These are phyloP conservation scores for Panus rudis DNA, from an alignment of 768 basidiomycete species.

Conservation along the genomic window DNA sequence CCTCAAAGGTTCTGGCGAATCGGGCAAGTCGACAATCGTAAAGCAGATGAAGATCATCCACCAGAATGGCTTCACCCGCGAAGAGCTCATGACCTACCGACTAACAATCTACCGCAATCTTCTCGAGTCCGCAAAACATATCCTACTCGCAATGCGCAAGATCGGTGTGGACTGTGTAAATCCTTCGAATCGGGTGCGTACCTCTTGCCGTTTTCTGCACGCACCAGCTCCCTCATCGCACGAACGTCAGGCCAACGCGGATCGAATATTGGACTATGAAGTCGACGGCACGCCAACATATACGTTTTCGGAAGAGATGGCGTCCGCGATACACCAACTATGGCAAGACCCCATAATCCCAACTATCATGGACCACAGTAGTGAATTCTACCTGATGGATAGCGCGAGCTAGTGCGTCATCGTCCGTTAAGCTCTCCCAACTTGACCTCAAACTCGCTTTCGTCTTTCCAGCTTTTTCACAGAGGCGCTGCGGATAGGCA, in stretches of 20 bases:
- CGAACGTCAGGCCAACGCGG: constrained; percentile 44
- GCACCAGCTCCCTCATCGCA: constrained; percentile 11
- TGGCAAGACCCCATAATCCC: constrained; percentile 61
- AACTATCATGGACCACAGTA: constrained; percentile 47
- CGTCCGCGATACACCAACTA: constrained; percentile 58
- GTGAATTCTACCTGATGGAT: constrained; percentile 92
- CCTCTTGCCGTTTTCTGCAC: background rate
- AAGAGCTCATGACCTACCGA: constrained; percentile 72
- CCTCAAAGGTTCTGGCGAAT: constrained; percentile 80
- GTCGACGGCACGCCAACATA: constrained; percentile 37
- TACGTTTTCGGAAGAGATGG: constrained; percentile 55
- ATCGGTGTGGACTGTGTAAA: constrained; percentile 72
- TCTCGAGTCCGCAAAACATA: constrained; percentile 80
- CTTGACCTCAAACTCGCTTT: background rate
- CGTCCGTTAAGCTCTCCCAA: background rate
- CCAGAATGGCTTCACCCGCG: constrained; percentile 77
- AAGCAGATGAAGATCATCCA: constrained; percentile 99
- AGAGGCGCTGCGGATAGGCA: constrained; percentile 77
- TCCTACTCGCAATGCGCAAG: constrained; percentile 82
- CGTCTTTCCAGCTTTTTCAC: constrained; percentile 64
- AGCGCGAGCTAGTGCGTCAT: constrained; percentile 76
- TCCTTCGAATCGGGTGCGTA: constrained; percentile 51
- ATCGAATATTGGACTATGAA: constrained; percentile 55
- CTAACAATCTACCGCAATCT: constrained; percentile 82
- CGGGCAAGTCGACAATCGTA: constrained; percentile 92